These are phyloP conservation scores for Fusarium papillatum DNA, from an alignment of 2,329 filamentous ascomycete genomes.

Conservation along the genomic window DNA sequence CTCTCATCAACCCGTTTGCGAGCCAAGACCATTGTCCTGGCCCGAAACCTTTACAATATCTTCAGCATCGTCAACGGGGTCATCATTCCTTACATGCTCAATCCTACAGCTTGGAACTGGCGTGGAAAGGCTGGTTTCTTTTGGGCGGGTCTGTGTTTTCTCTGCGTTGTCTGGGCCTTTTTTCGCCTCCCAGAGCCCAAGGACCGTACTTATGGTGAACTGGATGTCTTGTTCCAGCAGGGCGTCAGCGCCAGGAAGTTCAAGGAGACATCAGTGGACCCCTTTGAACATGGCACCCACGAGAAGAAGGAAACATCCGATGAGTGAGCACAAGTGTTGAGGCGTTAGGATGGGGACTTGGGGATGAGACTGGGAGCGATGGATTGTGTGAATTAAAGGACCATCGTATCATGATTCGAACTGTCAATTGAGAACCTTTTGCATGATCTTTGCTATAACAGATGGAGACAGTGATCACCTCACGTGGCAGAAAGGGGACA, in stretches of 20 bases:
- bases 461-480: not conserved
- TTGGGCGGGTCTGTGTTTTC: conserved; percentile 28
- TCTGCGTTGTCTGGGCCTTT: conserved; percentile 34
- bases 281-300: not conserved
- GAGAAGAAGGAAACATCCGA: not conserved
- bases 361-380: not conserved
- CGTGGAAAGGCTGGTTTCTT: conserved; percentile 40
- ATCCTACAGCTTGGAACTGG: conserved; percentile 38
- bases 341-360: too few relatives aligned
- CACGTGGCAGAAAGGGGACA: not conserved
- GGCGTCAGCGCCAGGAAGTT: conserved; percentile 32
- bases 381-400: not conserved
- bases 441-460: not conserved
- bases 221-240: conserved; percentile 37
- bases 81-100: conserved; percentile 40
- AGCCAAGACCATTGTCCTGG: conserved; percentile 47
- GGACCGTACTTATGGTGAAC: conserved; percentile 40
- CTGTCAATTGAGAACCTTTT: not conserved
- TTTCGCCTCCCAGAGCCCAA: conserved; percentile 44
- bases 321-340: not conserved
- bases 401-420: not conserved
- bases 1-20: conserved; percentile 50
- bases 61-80: conserved; percentile 33
- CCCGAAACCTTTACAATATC: conserved; percentile 45
- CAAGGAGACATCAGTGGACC: not conserved